Conservation (phyloP, 176 grass and related monocot species). For the Avena eriantha region DNA sequence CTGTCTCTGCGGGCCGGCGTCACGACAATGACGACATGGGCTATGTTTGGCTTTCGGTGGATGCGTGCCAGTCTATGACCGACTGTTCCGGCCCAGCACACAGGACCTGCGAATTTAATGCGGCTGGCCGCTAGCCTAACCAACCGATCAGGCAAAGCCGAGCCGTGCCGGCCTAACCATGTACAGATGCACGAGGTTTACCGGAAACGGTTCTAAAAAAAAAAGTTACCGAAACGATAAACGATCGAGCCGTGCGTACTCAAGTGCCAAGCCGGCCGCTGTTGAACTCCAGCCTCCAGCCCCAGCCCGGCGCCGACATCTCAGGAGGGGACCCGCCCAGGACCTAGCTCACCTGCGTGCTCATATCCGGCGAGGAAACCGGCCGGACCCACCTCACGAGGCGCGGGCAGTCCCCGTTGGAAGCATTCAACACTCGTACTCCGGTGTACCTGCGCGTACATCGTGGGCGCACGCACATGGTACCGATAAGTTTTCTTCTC, state of each 20-base stretch:
- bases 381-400: conserved; percentile 9
- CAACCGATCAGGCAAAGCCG: background rate
- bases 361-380: background rate
- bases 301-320: conserved; percentile 11
- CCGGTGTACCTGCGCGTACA: background rate
- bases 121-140: background rate
- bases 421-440: background rate
- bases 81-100: background rate
- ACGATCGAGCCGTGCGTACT: background rate
- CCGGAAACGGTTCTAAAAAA: no score
- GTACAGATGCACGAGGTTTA: background rate
- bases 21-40: background rate
- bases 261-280: background rate
- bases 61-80: background rate
- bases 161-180: background rate
- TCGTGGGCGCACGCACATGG: background rate
- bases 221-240: background rate
- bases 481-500: no score
- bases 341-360: no score
- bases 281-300: no score
- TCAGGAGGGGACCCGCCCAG: conserved; percentile 14
- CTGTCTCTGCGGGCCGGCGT: background rate
- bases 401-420: background rate
- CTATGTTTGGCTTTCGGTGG: background rate
- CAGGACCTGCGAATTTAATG: background rate